These are phyloP conservation scores for Kwoniella bestiolae DNA, from an alignment of 768 basidiomycete genomes.

Conservation along the genomic window DNA sequence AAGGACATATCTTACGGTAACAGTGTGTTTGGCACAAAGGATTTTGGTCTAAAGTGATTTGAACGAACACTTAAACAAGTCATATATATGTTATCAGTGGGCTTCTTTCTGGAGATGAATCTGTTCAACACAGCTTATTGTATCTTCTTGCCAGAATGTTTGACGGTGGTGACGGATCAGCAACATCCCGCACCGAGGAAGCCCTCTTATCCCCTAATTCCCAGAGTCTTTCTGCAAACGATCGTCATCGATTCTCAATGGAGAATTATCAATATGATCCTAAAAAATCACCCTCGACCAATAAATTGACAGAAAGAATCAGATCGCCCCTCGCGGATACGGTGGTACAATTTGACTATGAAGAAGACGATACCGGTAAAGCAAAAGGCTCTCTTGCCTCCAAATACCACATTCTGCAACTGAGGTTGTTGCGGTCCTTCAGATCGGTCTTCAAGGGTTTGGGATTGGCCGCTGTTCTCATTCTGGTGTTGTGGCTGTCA, in stretches of 20 bases:
- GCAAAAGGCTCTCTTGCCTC: background rate
- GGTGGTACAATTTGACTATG: background rate
- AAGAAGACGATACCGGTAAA: conserved; percentile 1
- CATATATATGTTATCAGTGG: too few relatives aligned
- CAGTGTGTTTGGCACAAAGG: too few relatives aligned
- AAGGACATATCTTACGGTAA: too few relatives aligned
- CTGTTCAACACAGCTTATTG: too few relatives aligned
- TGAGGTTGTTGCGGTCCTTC: background rate
- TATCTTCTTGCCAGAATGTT: too few relatives aligned
- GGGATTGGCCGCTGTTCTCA: background rate
- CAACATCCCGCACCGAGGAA: too few relatives aligned
- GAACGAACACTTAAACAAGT: too few relatives aligned
- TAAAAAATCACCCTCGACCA: background rate
- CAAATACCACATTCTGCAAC: background rate
- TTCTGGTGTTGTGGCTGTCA: background rate
- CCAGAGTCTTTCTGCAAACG: too few relatives aligned
- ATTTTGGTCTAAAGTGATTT: too few relatives aligned
- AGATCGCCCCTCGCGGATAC: background rate
- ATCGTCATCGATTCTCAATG: background rate
- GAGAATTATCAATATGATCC: background rate
- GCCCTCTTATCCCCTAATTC: too few relatives aligned
- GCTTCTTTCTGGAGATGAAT: too few relatives aligned
- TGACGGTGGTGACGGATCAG: too few relatives aligned
- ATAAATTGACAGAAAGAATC: background rate
- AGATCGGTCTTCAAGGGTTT: background rate